Evolutionary conservation across 352 stramenopile species (phyloP).

Genomic region (Globisporangium recalcitrans): DNA sequence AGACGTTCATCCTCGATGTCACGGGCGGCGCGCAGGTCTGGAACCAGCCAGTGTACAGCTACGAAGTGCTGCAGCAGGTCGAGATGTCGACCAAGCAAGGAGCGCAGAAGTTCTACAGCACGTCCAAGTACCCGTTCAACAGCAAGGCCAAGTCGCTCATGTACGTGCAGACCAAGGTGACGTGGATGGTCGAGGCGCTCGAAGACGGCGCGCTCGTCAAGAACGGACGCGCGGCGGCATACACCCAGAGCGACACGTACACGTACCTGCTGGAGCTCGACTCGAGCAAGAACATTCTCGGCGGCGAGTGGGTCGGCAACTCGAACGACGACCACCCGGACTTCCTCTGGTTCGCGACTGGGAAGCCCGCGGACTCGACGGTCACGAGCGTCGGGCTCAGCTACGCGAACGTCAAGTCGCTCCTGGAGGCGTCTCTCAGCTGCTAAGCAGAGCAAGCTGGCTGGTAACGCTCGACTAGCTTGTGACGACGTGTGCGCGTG

Average conservation of each 20-base stretch:
- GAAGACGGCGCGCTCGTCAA: slow-evolving; percentile 14
- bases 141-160: slow-evolving; percentile 29
- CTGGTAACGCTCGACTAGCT: too few relatives aligned
- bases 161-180: slow-evolving; percentile 39
- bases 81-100: slow-evolving; percentile 30
- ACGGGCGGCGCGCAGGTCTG: slow-evolving; percentile 30
- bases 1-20: slow-evolving; percentile 19
- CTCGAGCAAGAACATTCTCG: slow-evolving; percentile 12
- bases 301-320: slow-evolving; percentile 18
- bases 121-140: slow-evolving; percentile 51
- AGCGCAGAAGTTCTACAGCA: slow-evolving; percentile 33
- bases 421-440: neutral
- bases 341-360: slow-evolving; percentile 14
- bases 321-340: slow-evolving; percentile 15
- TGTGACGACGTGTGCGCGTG: neutral
- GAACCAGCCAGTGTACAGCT: slow-evolving; percentile 57
- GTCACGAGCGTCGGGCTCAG: slow-evolving; percentile 12
- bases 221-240: slow-evolving; percentile 5
- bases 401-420: slow-evolving; percentile 13
- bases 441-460: slow-evolving; percentile 12
- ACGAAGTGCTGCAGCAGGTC: slow-evolving; percentile 24
- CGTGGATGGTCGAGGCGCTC: slow-evolving; percentile 30
- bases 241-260: slow-evolving; percentile 12
- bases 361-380: slow-evolving; percentile 5
- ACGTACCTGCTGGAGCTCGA: slow-evolving; percentile 20